Evolutionary conservation across 2,329 filamentous ascomycete species (phyloP).

Genomic region (Apiospora kogelbergensis): DNA sequence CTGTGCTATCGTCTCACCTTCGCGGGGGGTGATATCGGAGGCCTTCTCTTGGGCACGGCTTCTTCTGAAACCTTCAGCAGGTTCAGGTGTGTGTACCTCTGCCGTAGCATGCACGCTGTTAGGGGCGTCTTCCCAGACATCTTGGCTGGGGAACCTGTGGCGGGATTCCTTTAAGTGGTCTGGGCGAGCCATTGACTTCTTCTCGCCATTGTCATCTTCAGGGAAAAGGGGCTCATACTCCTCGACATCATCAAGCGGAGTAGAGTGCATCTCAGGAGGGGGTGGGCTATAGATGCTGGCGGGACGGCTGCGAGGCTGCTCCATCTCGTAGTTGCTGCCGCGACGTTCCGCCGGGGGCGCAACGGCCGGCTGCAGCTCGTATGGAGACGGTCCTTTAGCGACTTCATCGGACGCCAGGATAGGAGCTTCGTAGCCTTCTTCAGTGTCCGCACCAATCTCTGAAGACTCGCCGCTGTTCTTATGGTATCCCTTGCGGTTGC

Average conservation of each 20-base stretch:
- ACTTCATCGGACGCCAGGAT: constrained; percentile 91
- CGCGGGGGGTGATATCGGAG: constrained; percentile 34
- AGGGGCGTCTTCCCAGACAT: constrained; percentile 96
- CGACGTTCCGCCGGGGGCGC: constrained; percentile 69
- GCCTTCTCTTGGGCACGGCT: constrained; percentile 32
- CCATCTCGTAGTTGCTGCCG: constrained; percentile 56
- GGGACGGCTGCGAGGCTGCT: constrained; percentile 62
- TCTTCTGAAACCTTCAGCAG: constrained; percentile 39
- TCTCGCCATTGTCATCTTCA: constrained; percentile 62
- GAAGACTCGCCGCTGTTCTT: constrained; percentile 46
- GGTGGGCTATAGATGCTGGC: constrained; percentile 60
- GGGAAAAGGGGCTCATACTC: constrained; percentile 96
- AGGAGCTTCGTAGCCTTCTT: constrained; percentile 65
- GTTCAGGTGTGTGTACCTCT: constrained; percentile 80
- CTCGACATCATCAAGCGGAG: constrained; percentile 81
- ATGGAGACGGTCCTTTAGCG: constrained; percentile 67
- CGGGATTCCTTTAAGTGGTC: constrained; percentile 55
- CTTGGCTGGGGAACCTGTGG: constrained; percentile 84
- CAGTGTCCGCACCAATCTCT: constrained; percentile 56
- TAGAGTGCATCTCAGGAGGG: constrained; percentile 57
- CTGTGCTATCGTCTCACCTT: constrained; percentile 58
- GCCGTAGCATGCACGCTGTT: constrained; percentile 77
- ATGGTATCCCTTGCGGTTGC: constrained; percentile 41
- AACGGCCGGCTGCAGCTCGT: constrained; percentile 76
- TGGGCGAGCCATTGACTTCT: constrained; percentile 37